Percentiles rank a stretch among this genome's conserved stretches.
These are phyloP conservation scores for Articulospora tetracladia DNA, from an alignment of 495 filamentous ascomycete species.

Conservation along the genomic window DNA sequence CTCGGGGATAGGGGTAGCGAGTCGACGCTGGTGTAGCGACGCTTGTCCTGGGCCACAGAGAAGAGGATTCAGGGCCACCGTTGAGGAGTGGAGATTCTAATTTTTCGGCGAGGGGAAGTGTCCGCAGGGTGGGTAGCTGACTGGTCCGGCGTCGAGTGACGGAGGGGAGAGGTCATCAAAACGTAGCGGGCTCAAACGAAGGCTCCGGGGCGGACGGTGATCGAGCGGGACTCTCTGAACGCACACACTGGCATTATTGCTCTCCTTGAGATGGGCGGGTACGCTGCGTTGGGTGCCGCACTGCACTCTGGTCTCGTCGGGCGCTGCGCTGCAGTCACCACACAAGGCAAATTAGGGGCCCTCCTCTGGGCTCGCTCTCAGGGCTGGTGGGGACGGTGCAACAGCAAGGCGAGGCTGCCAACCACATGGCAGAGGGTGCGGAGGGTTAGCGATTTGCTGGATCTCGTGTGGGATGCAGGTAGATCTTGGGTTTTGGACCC, in stretches of 20 bases:
- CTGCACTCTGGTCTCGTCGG: too few relatives aligned
- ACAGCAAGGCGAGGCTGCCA: background rate
- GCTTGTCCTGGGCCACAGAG: too few relatives aligned
- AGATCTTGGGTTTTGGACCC: background rate
- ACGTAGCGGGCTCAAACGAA: background rate
- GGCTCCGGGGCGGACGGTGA: background rate
- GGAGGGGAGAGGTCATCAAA: background rate
- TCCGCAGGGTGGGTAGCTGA: background rate
- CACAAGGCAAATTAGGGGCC: background rate
- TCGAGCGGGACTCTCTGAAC: background rate
- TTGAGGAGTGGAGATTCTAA: background rate
- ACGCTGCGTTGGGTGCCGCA: too few relatives aligned
- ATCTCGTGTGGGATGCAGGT: background rate
- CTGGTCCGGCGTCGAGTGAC: background rate
- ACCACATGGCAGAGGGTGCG: conserved; percentile 6
- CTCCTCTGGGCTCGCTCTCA: background rate
- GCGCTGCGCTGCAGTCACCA: background rate
- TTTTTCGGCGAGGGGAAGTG: background rate
- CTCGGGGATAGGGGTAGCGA: background rate
- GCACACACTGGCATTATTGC: background rate
- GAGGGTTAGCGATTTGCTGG: background rate
- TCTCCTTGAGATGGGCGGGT: background rate
- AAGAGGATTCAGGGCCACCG: background rate
- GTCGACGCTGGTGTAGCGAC: background rate
- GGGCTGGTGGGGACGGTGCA: background rate